Conservation (phyloP, 352 stramenopile species). For the Aphanomyces stellatus region DNA sequence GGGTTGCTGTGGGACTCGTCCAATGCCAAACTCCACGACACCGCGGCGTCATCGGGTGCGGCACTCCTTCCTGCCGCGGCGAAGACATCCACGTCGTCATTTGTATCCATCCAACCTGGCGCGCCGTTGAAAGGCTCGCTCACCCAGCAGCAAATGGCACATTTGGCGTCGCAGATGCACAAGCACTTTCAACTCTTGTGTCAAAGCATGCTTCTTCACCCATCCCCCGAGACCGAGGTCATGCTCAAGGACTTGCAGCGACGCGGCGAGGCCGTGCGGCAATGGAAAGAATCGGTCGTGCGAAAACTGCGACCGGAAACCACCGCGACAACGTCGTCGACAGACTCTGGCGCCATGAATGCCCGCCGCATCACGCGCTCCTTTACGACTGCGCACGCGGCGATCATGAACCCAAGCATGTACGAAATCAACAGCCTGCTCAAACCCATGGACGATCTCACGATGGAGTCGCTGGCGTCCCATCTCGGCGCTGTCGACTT, state of each 20-base stretch:
- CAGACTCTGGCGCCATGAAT: conserved; percentile 21
- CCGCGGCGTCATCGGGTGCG: background rate
- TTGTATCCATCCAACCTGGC: conserved; percentile 20
- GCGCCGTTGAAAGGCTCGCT: conserved; percentile 30
- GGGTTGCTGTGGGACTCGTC: conserved; percentile 78
- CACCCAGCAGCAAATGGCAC: conserved; percentile 61
- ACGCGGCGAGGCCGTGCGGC: conserved; percentile 47
- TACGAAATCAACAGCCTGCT: conserved; percentile 69
- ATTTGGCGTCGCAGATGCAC: conserved; percentile 81
- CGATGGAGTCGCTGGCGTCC: conserved; percentile 33
- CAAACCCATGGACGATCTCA: conserved; percentile 45
- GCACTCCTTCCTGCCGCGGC: conserved; percentile 7
- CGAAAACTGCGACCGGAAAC: conserved; percentile 38
- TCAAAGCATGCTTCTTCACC: conserved; percentile 57
- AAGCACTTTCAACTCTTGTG: conserved; percentile 78
- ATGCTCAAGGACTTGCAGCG: conserved; percentile 66
- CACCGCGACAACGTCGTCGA: conserved; percentile 11
- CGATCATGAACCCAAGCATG: conserved; percentile 74
- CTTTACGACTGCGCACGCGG: conserved; percentile 64
- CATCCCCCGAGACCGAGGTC: conserved; percentile 31
- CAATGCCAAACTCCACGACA: conserved; percentile 33
- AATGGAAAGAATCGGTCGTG: conserved; percentile 54
- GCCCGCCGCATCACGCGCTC: conserved; percentile 63
- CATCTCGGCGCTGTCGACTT: conserved; percentile 64
- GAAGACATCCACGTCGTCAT: conserved; percentile 8